A percentile compares a stretch with the other conserved stretches of the same genome.
These are phyloP conservation scores for Hanseniaspora pseudoguilliermondii DNA, from an alignment of 805 yeast species.

Conservation along the genomic window DNA sequence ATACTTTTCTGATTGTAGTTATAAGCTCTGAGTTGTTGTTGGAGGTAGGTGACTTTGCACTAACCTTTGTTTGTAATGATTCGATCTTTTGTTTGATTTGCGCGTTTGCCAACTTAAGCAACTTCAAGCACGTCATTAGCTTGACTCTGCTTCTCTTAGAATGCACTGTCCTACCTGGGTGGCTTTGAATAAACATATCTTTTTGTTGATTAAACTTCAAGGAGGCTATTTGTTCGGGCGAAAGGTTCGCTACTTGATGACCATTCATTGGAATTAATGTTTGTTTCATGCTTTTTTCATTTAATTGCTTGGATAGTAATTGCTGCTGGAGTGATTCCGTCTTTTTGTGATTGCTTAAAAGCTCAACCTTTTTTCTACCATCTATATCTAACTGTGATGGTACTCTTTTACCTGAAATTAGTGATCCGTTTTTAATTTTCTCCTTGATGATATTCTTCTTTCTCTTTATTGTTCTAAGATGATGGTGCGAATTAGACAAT, in stretches of 20 bases:
- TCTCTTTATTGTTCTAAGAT: conserved; percentile 8
- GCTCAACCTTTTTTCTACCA: background rate
- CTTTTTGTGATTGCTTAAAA: background rate
- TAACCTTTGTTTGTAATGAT: conserved; percentile 35
- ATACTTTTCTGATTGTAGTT: conserved; percentile 78
- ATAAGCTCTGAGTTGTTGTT: conserved; percentile 52
- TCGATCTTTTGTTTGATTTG: conserved; percentile 57
- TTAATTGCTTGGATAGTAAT: background rate
- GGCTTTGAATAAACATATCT: conserved; percentile 11
- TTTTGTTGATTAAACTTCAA: conserved; percentile 8
- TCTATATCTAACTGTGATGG: conserved; percentile 8
- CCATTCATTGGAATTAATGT: background rate
- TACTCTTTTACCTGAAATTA: conserved; percentile 4
- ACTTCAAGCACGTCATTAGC: conserved; percentile 63
- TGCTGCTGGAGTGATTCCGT: background rate
- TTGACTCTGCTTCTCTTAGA: conserved; percentile 45
- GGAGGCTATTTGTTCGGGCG: background rate
- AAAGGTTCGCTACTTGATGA: background rate
- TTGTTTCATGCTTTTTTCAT: background rate
- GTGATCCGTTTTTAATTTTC: conserved; percentile 10
- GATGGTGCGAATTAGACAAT: conserved; percentile 11
- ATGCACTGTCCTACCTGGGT: conserved; percentile 39
- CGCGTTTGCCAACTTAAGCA: conserved; percentile 67
- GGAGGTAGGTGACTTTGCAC: conserved; percentile 18
- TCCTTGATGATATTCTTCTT: conserved; percentile 10